A percentile compares a stretch with the other conserved stretches of the same genome.
Conservation (phyloP, 176 grass and related monocot species). For the Olyra latifolia region DNA sequence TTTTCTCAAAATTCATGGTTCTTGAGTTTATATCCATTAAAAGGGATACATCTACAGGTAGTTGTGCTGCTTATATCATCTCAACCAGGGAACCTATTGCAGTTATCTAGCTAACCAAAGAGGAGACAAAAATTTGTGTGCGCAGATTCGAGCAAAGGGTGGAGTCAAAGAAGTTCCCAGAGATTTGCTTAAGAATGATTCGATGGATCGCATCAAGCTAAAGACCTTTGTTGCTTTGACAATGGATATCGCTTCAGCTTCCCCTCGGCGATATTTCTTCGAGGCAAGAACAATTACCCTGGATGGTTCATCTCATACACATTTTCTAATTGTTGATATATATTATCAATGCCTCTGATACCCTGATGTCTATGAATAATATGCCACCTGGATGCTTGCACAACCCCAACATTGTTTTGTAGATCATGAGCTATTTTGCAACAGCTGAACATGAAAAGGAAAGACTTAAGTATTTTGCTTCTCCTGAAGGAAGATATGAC, state of each 20-base stretch:
- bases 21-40: conserved; percentile 13
- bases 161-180: conserved; percentile 43
- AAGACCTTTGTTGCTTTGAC: conserved; percentile 71
- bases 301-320: conserved; percentile 5
- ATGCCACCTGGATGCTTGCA: conserved; percentile 10
- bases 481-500: conserved; percentile 93
- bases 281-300: conserved; percentile 58
- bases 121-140: background rate
- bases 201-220: conserved; percentile 53
- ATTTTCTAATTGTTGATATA: background rate
- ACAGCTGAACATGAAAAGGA: conserved; percentile 77
- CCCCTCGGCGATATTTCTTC: conserved; percentile 94
- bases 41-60: background rate
- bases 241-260: conserved; percentile 91
- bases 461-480: conserved; percentile 86
- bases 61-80: conserved; percentile 9
- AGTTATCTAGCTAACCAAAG: conserved; percentile 13
- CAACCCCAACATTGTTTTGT: conserved; percentile 35
- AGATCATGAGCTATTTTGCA: conserved; percentile 90
- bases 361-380: conserved; percentile 8
- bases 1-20: background rate
- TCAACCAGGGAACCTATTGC: background rate
- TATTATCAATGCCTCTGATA: background rate
- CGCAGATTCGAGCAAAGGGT: conserved; percentile 31
- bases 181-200: conserved; percentile 32